phyloP scores from a whole-genome alignment of 169 alveolate genomes.

The Cryptosporidium ryanae region DNA sequence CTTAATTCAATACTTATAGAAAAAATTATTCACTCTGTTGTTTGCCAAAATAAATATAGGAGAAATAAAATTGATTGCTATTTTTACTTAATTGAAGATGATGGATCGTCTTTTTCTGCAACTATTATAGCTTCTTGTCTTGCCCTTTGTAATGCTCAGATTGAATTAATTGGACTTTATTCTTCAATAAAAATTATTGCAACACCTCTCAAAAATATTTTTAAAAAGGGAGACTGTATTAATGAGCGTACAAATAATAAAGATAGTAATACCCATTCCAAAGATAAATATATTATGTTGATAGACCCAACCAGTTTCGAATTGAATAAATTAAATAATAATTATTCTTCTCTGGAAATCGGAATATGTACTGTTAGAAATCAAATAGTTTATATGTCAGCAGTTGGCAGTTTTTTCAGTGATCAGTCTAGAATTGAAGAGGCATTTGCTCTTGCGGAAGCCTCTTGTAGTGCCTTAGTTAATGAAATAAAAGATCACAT shows the following conservation, averaged over 20 bases:
- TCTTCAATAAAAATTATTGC: slow-evolving; percentile 64
- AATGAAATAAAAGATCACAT: slow-evolving; percentile 58
- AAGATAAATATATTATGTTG: slow-evolving; percentile 11
- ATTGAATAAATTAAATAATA: background rate
- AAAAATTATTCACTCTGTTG: slow-evolving; percentile 47
- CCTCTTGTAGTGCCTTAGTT: slow-evolving; percentile 69
- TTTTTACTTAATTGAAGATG: slow-evolving; percentile 63
- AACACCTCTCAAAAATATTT: background rate
- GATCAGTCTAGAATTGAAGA: slow-evolving; percentile 17
- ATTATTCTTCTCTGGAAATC: slow-evolving; percentile 20
- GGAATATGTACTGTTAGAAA: slow-evolving; percentile 65
- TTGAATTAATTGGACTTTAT: slow-evolving; percentile 61
- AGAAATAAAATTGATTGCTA: slow-evolving; percentile 65
- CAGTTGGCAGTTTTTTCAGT: slow-evolving; percentile 32
- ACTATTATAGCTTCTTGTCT: slow-evolving; percentile 47
- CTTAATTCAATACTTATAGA: slow-evolving; percentile 48
- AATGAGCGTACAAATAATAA: too few relatives aligned
- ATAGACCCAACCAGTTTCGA: slow-evolving; percentile 45
- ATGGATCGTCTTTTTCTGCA: slow-evolving; percentile 69
- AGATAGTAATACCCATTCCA: background rate
- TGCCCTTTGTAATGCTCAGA: slow-evolving; percentile 57
- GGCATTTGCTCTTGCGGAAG: slow-evolving; percentile 61
- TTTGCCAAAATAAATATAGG: slow-evolving; percentile 54
- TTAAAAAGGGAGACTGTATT: too few relatives aligned
- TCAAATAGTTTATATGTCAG: slow-evolving; percentile 59